Conservation (phyloP, 1,139 yeast genomes). For the Nakaseomyces uthaithaninus region DNA sequence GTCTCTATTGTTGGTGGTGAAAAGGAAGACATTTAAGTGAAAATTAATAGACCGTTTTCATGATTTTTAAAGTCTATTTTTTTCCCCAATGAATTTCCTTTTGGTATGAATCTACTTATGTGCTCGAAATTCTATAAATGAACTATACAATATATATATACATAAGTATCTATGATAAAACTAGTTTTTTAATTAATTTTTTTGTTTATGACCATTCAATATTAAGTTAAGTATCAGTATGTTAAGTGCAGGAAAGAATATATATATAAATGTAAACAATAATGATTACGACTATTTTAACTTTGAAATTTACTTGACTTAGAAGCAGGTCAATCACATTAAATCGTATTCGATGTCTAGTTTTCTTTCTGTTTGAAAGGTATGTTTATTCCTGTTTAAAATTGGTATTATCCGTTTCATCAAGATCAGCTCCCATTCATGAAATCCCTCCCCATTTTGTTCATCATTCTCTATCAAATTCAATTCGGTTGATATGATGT, state of each 20-base stretch:
- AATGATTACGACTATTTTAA: no score
- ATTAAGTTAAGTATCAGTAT: no score
- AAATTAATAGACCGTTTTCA: not conserved
- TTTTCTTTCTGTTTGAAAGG: conserved; percentile 20
- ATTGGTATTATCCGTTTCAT: conserved; percentile 21
- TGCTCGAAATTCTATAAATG: not conserved
- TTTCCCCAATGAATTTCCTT: not conserved
- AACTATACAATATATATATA: not conserved
- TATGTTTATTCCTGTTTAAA: conserved; percentile 22
- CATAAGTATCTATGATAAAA: no score
- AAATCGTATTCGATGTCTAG: conserved; percentile 22
- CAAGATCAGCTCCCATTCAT: conserved; percentile 29
- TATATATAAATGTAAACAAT: no score
- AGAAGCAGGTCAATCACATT: conserved; percentile 3
- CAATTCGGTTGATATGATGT: conserved; percentile 19
- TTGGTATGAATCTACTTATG: not conserved
- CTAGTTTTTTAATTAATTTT: no score
- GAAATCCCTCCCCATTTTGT: conserved; percentile 17
- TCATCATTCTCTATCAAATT: conserved; percentile 14
- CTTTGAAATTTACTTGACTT: no score
- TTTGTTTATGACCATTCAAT: no score
- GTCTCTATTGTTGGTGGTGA: conserved; percentile 35
- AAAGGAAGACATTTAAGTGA: conserved; percentile 2
- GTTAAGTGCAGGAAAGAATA: no score
- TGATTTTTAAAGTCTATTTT: no score